Evolutionary conservation across 352 stramenopile genomes (phyloP).

Genomic region (Phytopythium boreale): DNA sequence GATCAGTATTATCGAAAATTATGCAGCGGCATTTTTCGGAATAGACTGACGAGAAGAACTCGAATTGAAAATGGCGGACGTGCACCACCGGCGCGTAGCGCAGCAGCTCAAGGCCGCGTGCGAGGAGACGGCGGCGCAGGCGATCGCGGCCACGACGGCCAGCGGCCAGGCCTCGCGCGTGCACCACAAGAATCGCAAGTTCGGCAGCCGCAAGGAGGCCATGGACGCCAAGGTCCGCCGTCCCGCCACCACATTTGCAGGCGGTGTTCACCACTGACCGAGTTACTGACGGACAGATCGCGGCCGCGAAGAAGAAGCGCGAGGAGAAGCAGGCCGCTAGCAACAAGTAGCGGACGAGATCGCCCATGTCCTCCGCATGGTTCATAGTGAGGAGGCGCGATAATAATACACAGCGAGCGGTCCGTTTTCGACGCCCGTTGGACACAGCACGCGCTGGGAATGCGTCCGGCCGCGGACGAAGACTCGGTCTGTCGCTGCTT

Average conservation of each 20-base stretch:
- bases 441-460: too few species aligned
- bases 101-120: conserved; percentile 75
- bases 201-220: conserved; percentile 74
- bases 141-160: conserved; percentile 64
- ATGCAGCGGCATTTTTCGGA: too few species aligned
- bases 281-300: conserved; percentile 39
- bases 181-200: conserved; percentile 86
- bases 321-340: conserved; percentile 36
- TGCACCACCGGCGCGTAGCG: conserved; percentile 64
- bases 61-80: conserved; percentile 43
- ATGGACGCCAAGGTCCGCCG: conserved; percentile 65
- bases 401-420: background rate
- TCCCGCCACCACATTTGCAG: background rate
- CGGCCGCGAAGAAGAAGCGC: conserved; percentile 70
- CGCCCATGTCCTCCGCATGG: too few species aligned
- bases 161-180: conserved; percentile 70
- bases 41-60: too few species aligned
- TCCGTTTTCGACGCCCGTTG: background rate
- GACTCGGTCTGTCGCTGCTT: too few species aligned
- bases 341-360: background rate
- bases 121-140: conserved; percentile 78
- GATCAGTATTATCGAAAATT: background rate
- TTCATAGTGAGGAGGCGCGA: background rate
- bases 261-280: background rate
- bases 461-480: too few species aligned